Evolutionary conservation across 192 early-diverging fungal genomes (phyloP).

Genomic region (Mortierella hygrophila): DNA sequence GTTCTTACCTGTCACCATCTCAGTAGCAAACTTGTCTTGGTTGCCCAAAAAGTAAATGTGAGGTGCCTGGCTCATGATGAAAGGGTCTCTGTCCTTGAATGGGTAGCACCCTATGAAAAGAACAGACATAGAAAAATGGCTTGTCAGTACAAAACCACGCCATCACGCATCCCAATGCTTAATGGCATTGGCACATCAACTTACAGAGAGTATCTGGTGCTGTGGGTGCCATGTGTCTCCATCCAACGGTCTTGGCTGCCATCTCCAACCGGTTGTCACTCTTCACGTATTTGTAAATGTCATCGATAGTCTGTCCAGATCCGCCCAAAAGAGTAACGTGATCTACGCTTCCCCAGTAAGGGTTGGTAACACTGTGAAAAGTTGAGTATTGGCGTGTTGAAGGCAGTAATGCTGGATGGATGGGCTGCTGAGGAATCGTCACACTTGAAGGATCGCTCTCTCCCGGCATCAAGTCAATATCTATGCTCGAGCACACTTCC

Average conservation of each 20-base stretch:
- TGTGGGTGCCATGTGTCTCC: slow-evolving; percentile 93
- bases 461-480: slow-evolving; percentile 89
- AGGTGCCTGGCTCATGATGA: slow-evolving; percentile 80
- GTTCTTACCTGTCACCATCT: slow-evolving; percentile 61
- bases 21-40: slow-evolving; percentile 79
- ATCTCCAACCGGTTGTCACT: slow-evolving; percentile 74
- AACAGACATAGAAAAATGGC: too few species aligned
- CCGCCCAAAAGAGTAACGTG: slow-evolving; percentile 79
- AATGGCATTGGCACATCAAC: slow-evolving; percentile 4
- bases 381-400: slow-evolving; percentile 69
- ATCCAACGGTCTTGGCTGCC: slow-evolving; percentile 78
- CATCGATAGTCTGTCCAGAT: slow-evolving; percentile 91
- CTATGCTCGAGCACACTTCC: slow-evolving; percentile 70
- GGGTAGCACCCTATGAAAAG: slow-evolving; percentile 88
- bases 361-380: slow-evolving; percentile 85
- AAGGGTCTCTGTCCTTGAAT: slow-evolving; percentile 88
- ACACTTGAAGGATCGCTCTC: slow-evolving; percentile 78
- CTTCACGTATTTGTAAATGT: slow-evolving; percentile 79
- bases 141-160: background rate
- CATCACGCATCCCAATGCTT: background rate
- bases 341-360: slow-evolving; percentile 78
- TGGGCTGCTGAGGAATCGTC: slow-evolving; percentile 90
- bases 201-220: slow-evolving; percentile 95
- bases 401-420: slow-evolving; percentile 80
- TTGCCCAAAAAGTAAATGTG: slow-evolving; percentile 94